These are phyloP conservation scores for Litchi chinensis DNA, from an alignment of 345 rosid genomes.

Conservation along the genomic window DNA sequence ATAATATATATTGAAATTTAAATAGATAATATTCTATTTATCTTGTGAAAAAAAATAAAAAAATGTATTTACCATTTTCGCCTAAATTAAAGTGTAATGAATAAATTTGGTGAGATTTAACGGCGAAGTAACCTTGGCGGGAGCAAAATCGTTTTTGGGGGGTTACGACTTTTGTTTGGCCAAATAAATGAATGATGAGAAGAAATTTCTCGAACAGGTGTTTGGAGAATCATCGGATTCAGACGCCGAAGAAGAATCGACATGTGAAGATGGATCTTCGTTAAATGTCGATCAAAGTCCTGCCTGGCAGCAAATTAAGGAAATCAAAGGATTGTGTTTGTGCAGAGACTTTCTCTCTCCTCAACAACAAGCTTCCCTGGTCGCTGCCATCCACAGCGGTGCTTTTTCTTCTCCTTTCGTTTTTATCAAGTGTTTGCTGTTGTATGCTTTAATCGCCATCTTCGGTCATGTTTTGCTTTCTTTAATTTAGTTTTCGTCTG, in stretches of 20 bases:
- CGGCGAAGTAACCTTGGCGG: background rate
- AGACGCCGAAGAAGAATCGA: slow-evolving; percentile 36
- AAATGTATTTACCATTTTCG: background rate
- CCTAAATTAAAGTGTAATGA: background rate
- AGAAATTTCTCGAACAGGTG: slow-evolving; percentile 36
- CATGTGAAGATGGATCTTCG: background rate
- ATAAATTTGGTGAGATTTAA: background rate
- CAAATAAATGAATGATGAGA: slow-evolving; percentile 18
- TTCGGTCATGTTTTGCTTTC: background rate
- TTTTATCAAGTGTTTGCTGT: background rate
- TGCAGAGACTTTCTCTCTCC: slow-evolving; percentile 68
- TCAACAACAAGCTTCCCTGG: slow-evolving; percentile 49
- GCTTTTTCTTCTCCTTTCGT: slow-evolving; percentile 7
- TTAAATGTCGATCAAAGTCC: slow-evolving; percentile 12
- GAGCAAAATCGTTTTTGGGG: background rate
- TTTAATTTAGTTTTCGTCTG: background rate
- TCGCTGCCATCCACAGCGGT: slow-evolving; percentile 68
- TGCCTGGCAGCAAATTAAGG: slow-evolving; percentile 55
- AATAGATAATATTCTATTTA: too few species aligned
- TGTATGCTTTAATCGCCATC: background rate
- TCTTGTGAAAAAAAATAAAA: background rate
- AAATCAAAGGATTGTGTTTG: slow-evolving; percentile 69
- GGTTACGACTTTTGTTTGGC: background rate
- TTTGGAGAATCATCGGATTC: slow-evolving; percentile 85
- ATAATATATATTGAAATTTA: too few species aligned